phyloP scores from a whole-genome alignment of 2,329 filamentous ascomycete genomes.

The Metarhizium humberi region DNA sequence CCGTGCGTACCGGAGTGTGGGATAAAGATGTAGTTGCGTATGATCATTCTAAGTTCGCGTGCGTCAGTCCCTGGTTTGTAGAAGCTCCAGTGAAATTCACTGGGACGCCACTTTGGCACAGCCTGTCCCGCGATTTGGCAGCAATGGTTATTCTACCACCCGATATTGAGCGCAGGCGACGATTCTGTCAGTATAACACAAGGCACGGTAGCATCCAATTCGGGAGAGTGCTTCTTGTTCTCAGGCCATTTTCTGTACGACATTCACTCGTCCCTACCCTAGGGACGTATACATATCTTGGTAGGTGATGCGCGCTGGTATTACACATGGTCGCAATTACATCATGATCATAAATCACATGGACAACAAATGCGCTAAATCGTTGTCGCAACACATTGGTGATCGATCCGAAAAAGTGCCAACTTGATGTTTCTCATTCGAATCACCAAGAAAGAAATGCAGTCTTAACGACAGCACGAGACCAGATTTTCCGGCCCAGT shows the following conservation, averaged over 20 bases:
- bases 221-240: too few relatives aligned
- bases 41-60: too few relatives aligned
- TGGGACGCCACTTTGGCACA: too few relatives aligned
- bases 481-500: slow-evolving; percentile 28
- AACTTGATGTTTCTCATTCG: slow-evolving; percentile 34
- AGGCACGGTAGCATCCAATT: too few relatives aligned
- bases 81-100: too few relatives aligned
- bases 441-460: slow-evolving; percentile 34
- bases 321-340: neutral
- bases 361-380: neutral
- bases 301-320: neutral
- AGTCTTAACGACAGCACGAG: slow-evolving; percentile 36
- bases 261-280: too few relatives aligned
- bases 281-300: neutral
- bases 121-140: too few relatives aligned
- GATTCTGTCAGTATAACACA: too few relatives aligned
- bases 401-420: slow-evolving; percentile 11
- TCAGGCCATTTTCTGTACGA: too few relatives aligned
- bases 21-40: neutral
- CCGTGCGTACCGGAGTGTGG: neutral
- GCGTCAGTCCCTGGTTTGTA: too few relatives aligned
- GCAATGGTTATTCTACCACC: too few relatives aligned
- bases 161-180: too few relatives aligned
- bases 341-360: neutral
- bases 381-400: neutral